Evolutionary conservation across 2,329 filamentous ascomycete genomes (phyloP), one percentile per base, ranked within the genome.

Genomic region (Dactylonectria estremocensis): DNA sequence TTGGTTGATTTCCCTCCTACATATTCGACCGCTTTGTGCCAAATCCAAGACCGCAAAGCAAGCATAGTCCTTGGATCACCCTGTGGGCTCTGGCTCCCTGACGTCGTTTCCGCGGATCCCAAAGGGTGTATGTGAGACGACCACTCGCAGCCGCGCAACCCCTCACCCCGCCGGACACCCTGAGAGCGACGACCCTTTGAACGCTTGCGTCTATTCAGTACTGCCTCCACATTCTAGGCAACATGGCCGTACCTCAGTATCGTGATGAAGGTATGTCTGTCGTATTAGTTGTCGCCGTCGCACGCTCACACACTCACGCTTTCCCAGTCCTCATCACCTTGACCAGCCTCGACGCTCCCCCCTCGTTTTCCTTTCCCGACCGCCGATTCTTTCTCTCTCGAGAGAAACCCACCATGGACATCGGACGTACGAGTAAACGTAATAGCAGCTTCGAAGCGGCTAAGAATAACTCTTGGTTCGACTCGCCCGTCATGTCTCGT

Each of bases 401-500:
- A 18, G 73, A 76, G 11, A 77, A 70, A 8, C 71, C 76, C 2
- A 69, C 67, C 3, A 64, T 82, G 20, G 62, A 76, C 13, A 81
- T 87, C 66, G 86, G 86, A 43, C 79, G 85, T 28, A 83, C 83
- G 40, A 86, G 84, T 69, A 85, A 82, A 74, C 74, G 82, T 64
- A 77, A 81, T 71, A 20, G 70, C 56, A 60, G 53, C 3, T 74
- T 81, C 9, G 71, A 71, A 77, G 83, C 72, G 76, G 80, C 67
- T 43, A 69, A 72, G 5, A 79, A 87, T 71, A 94, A 94, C 78
- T 89, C 85, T 16, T 93, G 86, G 85, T 92, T 93, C 66, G 88
- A 93, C 70, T 92, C 89, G 64, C 89, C 91, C 0, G 91, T 94
- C 40, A 91, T 94, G 84, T 93, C 91, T 24, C 85, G 92, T 50